Evolutionary conservation across 192 early-diverging fungal genomes (phyloP).

Genomic region (Gaertneriomyces semiglobifer): DNA sequence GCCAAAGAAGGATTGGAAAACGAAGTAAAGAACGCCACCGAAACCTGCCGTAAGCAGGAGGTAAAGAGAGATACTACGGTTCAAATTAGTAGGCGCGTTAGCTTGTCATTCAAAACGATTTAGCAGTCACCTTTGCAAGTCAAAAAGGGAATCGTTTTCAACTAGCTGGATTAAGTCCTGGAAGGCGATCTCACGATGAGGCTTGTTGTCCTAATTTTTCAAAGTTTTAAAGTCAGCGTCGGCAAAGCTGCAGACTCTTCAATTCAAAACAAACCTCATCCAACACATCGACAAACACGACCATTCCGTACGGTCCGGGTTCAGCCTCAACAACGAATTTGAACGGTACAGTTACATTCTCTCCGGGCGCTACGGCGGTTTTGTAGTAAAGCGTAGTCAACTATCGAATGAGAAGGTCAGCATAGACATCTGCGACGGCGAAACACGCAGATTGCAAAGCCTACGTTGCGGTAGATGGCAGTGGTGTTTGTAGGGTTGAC

Average conservation of each 20-base stretch:
- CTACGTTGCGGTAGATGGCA: slow-evolving; percentile 19
- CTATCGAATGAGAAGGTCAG: slow-evolving; percentile 11
- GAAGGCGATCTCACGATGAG: slow-evolving; percentile 43
- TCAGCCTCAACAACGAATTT: slow-evolving; percentile 47
- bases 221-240: neutral
- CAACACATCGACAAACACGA: slow-evolving; percentile 41
- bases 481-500: slow-evolving; percentile 13
- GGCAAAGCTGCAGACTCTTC: neutral
- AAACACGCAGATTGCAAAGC: slow-evolving; percentile 2
- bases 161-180: slow-evolving; percentile 42
- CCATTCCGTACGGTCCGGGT: slow-evolving; percentile 43
- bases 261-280: slow-evolving; percentile 34
- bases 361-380: slow-evolving; percentile 25
- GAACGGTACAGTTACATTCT: slow-evolving; percentile 40
- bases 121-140: slow-evolving; percentile 49
- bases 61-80: slow-evolving; percentile 48
- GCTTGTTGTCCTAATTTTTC: slow-evolving; percentile 24
- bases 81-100: neutral
- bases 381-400: slow-evolving; percentile 38
- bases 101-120: neutral
- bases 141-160: slow-evolving; percentile 55
- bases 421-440: neutral
- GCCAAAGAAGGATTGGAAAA: slow-evolving; percentile 48
- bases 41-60: slow-evolving; percentile 36
- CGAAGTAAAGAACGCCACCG: slow-evolving; percentile 44